Percentiles rank a stretch among this genome's conserved stretches.
Conservation (phyloP, 1,139 yeast genomes). For the Saccharomycopsis crataegensis region DNA sequence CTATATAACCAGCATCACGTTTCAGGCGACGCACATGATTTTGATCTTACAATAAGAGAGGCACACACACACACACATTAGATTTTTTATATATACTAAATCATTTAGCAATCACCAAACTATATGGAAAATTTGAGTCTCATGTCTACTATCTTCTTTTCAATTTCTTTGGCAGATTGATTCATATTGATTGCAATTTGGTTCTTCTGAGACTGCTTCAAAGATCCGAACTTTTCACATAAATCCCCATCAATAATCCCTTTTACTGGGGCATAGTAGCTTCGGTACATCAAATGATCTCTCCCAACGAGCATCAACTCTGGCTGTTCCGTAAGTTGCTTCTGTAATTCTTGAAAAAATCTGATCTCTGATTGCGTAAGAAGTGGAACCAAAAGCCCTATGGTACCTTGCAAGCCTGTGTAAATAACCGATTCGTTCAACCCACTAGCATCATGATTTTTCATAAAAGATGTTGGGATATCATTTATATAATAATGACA, state of each 20-base stretch:
- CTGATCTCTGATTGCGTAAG: slow-evolving; percentile 54
- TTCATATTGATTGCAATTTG: slow-evolving; percentile 48
- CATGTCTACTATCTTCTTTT: slow-evolving; percentile 38
- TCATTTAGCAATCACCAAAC: neutral
- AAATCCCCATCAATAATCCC: slow-evolving; percentile 84
- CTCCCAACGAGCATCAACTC: slow-evolving; percentile 49
- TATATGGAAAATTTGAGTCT: slow-evolving; percentile 7
- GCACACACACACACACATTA: neutral
- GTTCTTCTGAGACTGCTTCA: slow-evolving; percentile 36
- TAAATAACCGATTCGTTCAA: slow-evolving; percentile 63
- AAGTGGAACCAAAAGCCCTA: slow-evolving; percentile 70
- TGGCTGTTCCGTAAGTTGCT: slow-evolving; percentile 29
- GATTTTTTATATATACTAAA: neutral
- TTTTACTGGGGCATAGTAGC: slow-evolving; percentile 73
- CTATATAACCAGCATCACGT: no score
- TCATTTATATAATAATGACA: slow-evolving; percentile 68
- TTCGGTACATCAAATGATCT: slow-evolving; percentile 59
- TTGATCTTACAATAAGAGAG: neutral
- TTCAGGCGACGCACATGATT: no score
- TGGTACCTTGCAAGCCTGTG: slow-evolving; percentile 72
- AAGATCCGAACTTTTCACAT: slow-evolving; percentile 47
- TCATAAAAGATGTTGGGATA: slow-evolving; percentile 54
- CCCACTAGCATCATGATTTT: slow-evolving; percentile 46
- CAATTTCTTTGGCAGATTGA: slow-evolving; percentile 51
- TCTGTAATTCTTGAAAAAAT: slow-evolving; percentile 51